phyloP scores from a whole-genome alignment of 768 basidiomycete species.

The Flagelloscypha sp. region DNA sequence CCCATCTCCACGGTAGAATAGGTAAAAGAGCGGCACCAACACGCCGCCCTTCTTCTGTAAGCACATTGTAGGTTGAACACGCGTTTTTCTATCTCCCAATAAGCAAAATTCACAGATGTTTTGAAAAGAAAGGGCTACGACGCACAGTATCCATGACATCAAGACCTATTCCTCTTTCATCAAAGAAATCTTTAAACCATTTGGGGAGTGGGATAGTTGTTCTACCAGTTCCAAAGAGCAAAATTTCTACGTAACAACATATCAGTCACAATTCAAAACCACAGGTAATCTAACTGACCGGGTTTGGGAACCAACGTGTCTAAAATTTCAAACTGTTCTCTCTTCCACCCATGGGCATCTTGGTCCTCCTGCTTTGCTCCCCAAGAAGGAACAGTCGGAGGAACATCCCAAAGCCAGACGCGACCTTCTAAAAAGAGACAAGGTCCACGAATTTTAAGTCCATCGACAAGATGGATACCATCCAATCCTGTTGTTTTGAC shows the following conservation, averaged over 20 bases:
- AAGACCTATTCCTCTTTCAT: conserved; percentile 73
- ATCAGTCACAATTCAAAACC: neutral
- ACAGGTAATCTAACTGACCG: conserved; percentile 39
- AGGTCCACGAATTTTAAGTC: conserved; percentile 66
- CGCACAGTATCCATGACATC: conserved; percentile 81
- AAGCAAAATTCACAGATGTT: neutral
- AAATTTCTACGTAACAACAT: conserved; percentile 52
- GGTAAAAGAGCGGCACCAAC: conserved; percentile 91
- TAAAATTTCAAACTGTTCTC: conserved; percentile 72
- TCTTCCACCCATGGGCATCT: conserved; percentile 61
- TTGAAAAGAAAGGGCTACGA: conserved; percentile 10
- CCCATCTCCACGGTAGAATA: conserved; percentile 45
- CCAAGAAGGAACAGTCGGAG: conserved; percentile 51
- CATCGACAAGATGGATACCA: conserved; percentile 70
- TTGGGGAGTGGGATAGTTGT: conserved; percentile 63
- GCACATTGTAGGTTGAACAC: conserved; percentile 89
- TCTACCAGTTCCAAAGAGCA: conserved; percentile 83
- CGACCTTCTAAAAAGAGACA: conserved; percentile 82
- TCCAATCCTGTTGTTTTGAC: conserved; percentile 54
- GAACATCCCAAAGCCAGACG: conserved; percentile 87
- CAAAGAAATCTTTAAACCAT: conserved; percentile 55
- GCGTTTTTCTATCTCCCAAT: conserved; percentile 75
- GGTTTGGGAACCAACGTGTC: conserved; percentile 79
- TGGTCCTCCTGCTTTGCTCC: too few relatives aligned
- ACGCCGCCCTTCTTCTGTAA: conserved; percentile 87